A percentile compares a stretch with the other conserved stretches of the same genome.
phyloP scores from a whole-genome alignment of 306 rosid species.

The Acacia acuminata region DNA sequence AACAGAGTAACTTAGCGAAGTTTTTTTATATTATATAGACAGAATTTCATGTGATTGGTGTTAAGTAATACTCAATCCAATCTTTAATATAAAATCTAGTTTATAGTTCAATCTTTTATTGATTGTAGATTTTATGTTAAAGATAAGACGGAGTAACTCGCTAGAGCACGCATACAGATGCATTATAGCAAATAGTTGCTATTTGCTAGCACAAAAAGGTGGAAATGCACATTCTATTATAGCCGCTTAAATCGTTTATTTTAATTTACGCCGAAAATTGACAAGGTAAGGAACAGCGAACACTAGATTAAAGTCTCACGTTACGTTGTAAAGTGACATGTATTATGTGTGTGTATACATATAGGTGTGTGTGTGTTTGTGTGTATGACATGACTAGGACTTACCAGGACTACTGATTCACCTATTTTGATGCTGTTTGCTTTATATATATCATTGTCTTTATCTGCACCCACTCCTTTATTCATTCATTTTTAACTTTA shows the following conservation, averaged over 20 bases:
- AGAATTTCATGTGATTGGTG: no score
- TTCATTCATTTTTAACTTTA: not conserved
- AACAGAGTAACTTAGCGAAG: not conserved
- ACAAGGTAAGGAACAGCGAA: not conserved
- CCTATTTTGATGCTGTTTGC: conserved; percentile 7
- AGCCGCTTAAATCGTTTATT: not conserved
- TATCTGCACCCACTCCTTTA: not conserved
- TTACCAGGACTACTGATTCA: not conserved
- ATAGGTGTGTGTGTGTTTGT: no score
- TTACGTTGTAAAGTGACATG: not conserved
- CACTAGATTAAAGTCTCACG: not conserved
- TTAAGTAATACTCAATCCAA: no score
- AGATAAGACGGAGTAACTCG: not conserved
- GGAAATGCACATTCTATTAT: not conserved
- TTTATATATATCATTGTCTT: not conserved
- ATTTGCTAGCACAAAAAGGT: not conserved
- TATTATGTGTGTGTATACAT: not conserved
- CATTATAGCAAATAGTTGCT: conserved; percentile 7
- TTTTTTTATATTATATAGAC: no score
- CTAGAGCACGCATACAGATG: not conserved
- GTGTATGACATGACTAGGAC: not conserved
- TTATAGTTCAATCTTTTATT: no score
- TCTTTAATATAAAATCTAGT: no score
- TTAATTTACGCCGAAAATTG: not conserved
- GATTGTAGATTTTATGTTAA: no score